These are phyloP conservation scores for Lactarius hatsudake DNA, from an alignment of 768 basidiomycete genomes.

Conservation along the genomic window DNA sequence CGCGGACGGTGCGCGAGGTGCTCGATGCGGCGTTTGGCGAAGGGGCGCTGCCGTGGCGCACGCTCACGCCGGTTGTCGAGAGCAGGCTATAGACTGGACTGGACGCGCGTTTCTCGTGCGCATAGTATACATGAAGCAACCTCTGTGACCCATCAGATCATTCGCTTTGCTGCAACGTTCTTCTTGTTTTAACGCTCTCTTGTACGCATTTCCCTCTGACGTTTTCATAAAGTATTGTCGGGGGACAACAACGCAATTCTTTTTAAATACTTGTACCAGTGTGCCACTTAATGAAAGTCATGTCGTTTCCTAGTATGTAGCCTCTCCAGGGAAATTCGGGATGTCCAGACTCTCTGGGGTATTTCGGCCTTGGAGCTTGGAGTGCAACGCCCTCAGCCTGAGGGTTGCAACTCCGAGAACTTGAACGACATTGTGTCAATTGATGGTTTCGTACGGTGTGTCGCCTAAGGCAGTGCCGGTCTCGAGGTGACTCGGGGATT, in stretches of 20 bases:
- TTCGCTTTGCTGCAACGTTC: background rate
- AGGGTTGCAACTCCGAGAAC: no score
- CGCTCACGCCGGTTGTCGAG: conserved; percentile 46
- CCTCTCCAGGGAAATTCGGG: no score
- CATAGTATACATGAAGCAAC: no score
- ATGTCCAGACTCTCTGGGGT: no score
- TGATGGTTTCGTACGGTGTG: no score
- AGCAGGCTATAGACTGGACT: conserved; percentile 42
- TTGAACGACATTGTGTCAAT: no score
- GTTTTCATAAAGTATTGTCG: background rate
- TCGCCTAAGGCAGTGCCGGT: no score
- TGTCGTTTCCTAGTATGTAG: background rate
- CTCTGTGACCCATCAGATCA: background rate
- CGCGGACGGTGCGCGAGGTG: conserved; percentile 73
- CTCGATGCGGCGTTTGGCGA: conserved; percentile 82
- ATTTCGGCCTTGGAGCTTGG: no score
- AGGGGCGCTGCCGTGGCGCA: conserved; percentile 62
- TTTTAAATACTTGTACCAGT: background rate
- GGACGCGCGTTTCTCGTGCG: no score
- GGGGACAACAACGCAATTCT: background rate
- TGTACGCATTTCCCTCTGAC: background rate
- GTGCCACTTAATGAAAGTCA: background rate
- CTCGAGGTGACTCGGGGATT: no score
- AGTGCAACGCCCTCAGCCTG: no score
- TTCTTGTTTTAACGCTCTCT: background rate